Conservation (phyloP, 2,329 filamentous ascomycete genomes). For the Chaetomium olivaceum region DNA sequence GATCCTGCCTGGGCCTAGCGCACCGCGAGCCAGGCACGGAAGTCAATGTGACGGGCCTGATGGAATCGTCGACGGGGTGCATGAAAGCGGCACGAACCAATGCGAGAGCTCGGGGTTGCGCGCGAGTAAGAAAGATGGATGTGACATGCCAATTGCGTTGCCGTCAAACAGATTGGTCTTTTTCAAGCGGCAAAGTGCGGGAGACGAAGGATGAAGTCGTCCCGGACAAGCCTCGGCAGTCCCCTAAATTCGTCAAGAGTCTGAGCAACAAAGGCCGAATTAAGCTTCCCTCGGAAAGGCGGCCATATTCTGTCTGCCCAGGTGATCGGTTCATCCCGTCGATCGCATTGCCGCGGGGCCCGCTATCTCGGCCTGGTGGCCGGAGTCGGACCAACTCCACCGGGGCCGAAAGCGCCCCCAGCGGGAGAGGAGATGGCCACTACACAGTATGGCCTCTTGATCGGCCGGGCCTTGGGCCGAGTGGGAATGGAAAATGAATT, state of each 20-base stretch:
- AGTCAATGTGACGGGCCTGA: conserved; percentile 9
- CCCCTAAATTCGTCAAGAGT: background rate
- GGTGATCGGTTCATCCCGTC: conserved; percentile 5
- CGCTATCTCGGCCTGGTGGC: background rate
- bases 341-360: conserved; percentile 3
- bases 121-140: conserved; percentile 17
- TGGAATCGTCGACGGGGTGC: conserved; percentile 21
- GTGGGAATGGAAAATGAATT: background rate
- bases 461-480: conserved; percentile 5
- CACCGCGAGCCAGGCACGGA: conserved; percentile 17
- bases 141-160: background rate
- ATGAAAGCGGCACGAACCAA: conserved; percentile 31
- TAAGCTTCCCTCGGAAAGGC: conserved; percentile 4
- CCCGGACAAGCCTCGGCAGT: background rate
- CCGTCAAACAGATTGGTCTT: background rate
- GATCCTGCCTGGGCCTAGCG: conserved; percentile 22
- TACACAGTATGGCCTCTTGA: background rate
- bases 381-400: background rate
- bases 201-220: background rate
- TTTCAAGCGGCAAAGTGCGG: background rate
- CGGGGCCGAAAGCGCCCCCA: background rate
- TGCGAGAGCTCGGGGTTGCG: conserved; percentile 26
- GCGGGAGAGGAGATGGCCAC: background rate
- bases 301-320: background rate
- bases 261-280: background rate